Evolutionary conservation across 257 asterid genomes (phyloP).

Genomic region (Nicotiana paniculata): DNA sequence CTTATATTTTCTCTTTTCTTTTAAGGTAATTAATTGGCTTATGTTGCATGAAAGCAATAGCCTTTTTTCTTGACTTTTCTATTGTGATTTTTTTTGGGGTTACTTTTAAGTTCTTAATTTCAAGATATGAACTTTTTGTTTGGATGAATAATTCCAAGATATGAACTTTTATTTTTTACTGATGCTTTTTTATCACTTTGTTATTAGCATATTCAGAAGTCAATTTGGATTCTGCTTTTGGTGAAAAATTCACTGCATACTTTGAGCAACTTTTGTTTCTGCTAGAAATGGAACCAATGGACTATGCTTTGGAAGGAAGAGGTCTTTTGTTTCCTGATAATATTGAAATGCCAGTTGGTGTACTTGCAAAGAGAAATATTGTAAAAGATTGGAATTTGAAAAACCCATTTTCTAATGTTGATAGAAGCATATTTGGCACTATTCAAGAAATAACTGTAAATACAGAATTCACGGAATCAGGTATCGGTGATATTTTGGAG

Average conservation of each 20-base stretch:
- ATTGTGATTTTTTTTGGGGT: neutral
- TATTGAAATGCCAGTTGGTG: conserved; percentile 5
- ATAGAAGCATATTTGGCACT: neutral
- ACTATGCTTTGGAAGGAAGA: conserved; percentile 17
- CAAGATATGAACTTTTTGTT: neutral
- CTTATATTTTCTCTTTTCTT: neutral
- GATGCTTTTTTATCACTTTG: neutral
- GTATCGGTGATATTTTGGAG: neutral
- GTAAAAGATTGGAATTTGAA: neutral
- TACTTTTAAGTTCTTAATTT: neutral
- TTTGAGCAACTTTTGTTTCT: neutral
- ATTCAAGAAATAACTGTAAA: conserved; percentile 4
- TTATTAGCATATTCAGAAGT: neutral
- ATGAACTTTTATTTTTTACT: neutral
- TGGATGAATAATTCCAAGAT: neutral
- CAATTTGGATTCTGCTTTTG: neutral
- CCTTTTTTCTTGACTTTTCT: neutral
- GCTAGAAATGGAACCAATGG: conserved; percentile 14
- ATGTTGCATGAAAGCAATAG: neutral
- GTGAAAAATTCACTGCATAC: neutral
- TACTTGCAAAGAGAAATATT: conserved; percentile 3
- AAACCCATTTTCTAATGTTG: neutral
- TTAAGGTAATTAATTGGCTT: neutral
- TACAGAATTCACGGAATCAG: neutral
- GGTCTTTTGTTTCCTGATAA: conserved; percentile 4